Percentiles rank a stretch among this genome's conserved stretches.
Evolutionary conservation across 345 rosid species (phyloP).

Genomic region (Tarenaya hassleriana): DNA sequence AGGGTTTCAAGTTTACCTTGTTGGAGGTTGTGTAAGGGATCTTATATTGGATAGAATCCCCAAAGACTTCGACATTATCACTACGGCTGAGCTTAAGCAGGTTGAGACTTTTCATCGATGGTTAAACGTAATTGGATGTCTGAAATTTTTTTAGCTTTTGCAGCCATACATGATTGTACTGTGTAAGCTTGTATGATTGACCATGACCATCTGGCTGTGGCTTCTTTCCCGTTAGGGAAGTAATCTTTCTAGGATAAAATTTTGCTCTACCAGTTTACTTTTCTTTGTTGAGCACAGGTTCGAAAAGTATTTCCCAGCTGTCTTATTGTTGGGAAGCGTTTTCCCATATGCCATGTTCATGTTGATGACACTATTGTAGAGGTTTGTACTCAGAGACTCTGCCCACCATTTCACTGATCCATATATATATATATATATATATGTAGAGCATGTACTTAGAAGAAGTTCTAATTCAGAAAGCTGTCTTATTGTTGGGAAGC

Average conservation of each 20-base stretch:
- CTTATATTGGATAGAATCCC: conserved; percentile 57
- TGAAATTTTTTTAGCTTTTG: background rate
- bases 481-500: conserved; percentile 59
- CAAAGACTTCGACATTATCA: conserved; percentile 65
- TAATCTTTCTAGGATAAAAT: background rate
- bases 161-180: background rate
- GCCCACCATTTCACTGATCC: conserved; percentile 8
- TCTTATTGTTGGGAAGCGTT: conserved; percentile 56
- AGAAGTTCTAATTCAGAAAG: background rate
- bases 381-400: conserved; percentile 27
- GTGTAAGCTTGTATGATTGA: too few relatives aligned
- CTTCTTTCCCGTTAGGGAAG: background rate
- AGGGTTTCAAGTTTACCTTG: conserved; percentile 69
- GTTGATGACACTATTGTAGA: conserved; percentile 45
- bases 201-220: background rate
- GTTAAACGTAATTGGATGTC: background rate
- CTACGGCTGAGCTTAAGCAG: conserved; percentile 58
- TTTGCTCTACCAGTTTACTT: background rate
- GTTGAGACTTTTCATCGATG: conserved; percentile 18
- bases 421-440: conserved; percentile 2
- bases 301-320: conserved; percentile 40
- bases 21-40: conserved; percentile 77
- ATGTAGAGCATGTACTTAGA: background rate
- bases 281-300: conserved; percentile 33
- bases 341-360: conserved; percentile 64